Conservation (phyloP, 192 early-diverging fungal genomes). For the Coemansia sp. region DNA sequence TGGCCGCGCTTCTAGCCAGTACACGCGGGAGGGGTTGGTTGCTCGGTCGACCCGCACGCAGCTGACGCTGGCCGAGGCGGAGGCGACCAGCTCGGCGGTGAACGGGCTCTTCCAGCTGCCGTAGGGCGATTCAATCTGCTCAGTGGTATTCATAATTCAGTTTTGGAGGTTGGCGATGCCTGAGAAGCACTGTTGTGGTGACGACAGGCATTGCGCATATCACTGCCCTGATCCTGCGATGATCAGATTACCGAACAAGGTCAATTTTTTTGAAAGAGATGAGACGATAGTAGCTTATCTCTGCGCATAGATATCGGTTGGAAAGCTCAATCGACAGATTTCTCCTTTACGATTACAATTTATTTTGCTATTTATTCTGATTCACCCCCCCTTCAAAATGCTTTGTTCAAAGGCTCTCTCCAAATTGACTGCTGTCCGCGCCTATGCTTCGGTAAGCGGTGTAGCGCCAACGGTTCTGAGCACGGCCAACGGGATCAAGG, state of each 20-base stretch:
- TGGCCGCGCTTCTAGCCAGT: constrained; percentile 49
- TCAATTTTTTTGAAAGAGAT: constrained; percentile 1
- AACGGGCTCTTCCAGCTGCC: constrained; percentile 51
- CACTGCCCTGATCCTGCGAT: background rate
- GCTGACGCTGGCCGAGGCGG: constrained; percentile 17
- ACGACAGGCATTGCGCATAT: too few relatives aligned
- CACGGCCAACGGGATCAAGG: constrained; percentile 48
- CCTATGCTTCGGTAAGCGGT: constrained; percentile 36
- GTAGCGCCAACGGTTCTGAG: constrained; percentile 13
- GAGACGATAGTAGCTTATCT: background rate
- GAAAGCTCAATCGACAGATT: too few relatives aligned
- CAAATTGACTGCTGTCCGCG: constrained; percentile 20
- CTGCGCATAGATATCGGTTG: background rate
- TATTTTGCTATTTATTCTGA: too few relatives aligned
- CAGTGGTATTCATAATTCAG: background rate
- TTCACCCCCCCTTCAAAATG: constrained; percentile 11
- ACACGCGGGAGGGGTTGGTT: constrained; percentile 26
- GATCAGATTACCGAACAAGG: constrained; percentile 7
- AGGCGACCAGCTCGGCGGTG: constrained; percentile 24
- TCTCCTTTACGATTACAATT: too few relatives aligned
- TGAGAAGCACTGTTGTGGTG: too few relatives aligned
- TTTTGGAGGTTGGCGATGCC: too few relatives aligned
- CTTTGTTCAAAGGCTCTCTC: constrained; percentile 20
- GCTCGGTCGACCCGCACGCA: constrained; percentile 25
- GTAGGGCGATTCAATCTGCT: constrained; percentile 19